Evolutionary conservation across 495 filamentous ascomycete species (phyloP), one percentile per base, ranked within the genome.

Genomic region (Penicillium manginii): DNA sequence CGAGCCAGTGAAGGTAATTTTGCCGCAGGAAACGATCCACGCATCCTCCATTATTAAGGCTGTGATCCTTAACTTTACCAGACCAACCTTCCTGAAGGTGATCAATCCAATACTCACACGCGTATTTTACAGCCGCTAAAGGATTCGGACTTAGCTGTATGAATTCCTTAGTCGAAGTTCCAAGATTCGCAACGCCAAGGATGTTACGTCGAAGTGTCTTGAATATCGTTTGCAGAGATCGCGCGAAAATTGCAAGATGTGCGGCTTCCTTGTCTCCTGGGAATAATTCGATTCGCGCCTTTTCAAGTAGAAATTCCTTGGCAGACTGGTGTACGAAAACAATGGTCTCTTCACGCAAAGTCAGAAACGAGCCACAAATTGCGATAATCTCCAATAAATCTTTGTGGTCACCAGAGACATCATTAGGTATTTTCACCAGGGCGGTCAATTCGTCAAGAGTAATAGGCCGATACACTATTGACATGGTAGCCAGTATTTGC

Each of bases 321-420:
- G 65, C 76, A n/a, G 78, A 81, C 58, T 78, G 73, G 60, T 81
- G 72, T 15, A 81, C 59, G 21, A 79, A 66, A 26, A 57, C 64
- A 39, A 81, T 58, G 1, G 35, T 61, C 11, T 60, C 12, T 8
- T 72, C 55, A 8, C 65, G 65, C 12, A 73, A 17, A 1, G 57
- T 61, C 3, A 65, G 37, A 49, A 67, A 65, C 3, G 61, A 70
- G 3, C 58, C 53, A 59, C 57, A 63, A 11, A 60, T 8, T 21
- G 15, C 48, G 2, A 70, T 64, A 5, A 63, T 52, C 31, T 61
- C 54, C n/a, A n/a, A n/a, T n/a, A n/a, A n/a, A n/a, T n/a, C n/a
- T n/a, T n/a, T n/a, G n/a, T n/a, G n/a, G n/a, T n/a, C n/a, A n/a
- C n/a, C n/a, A n/a, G n/a, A n/a, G n/a, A n/a, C n/a, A n/a, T n/a